Evolutionary conservation across 2,329 filamentous ascomycete species (phyloP), one percentile per base, ranked within the genome.

Genomic region (Pochonia chlamydosporia): DNA sequence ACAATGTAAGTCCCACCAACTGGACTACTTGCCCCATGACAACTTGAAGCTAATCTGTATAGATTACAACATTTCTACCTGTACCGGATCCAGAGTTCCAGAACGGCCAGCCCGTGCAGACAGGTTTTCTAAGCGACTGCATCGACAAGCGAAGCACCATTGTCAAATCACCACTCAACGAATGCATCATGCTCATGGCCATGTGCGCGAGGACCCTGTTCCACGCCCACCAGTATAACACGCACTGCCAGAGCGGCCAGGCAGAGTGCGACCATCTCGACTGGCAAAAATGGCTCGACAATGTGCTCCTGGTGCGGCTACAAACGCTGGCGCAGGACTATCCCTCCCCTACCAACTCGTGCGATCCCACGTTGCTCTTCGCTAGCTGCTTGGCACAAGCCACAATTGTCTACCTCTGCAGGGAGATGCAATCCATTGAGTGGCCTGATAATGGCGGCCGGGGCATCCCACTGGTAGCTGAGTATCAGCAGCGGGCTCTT

Each of bases 1-100:
- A 59, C 16, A 24, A 16, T 42, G 52, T 54, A 54, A 53, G 26
- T 39, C 35, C 7, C 26, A 24, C 23, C 20, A 40, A 21, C 21
- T 23, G 5, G n/a, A 25, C 8, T 23, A 23, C 14, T 24, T 46
- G 28, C 24, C 14, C n/a, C n/a, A n/a, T n/a, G n/a, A n/a, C n/a
- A n/a, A n/a, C n/a, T n/a, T n/a, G n/a, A n/a, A n/a, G n/a, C n/a
- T 25, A 25, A 10, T n/a, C 30, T n/a, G n/a, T 30, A 7, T 48
- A 67, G 62, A 66, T 65, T 24, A 49, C 47, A 16, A 67, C 64
- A 10, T 60, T 65, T 6, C 59, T 69, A 3, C 66, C 66, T 1
- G 56, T 56, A 8, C 61, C 64, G 1, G 65, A 69, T 28, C 47
- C 54, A 5, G 59, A 62, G 9, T 69, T 69, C 40, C 62, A 67